Evolutionary conservation across 2,329 filamentous ascomycete species (phyloP).

Genomic region (Venturiaceae sp.): DNA sequence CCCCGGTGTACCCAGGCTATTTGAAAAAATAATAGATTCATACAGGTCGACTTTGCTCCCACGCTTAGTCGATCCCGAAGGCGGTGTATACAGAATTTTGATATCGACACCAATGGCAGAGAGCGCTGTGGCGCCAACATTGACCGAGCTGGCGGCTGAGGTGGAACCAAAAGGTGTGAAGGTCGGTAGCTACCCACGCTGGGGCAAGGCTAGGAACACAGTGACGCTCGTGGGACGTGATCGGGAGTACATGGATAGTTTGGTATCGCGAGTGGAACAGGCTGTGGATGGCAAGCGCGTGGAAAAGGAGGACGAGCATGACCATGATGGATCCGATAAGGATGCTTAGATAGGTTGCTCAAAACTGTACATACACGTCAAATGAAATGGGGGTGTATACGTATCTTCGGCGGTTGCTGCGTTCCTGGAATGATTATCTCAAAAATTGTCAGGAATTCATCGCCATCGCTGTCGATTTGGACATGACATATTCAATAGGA

Average conservation of each 20-base stretch:
- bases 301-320: conserved; percentile 52
- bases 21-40: conserved; percentile 67
- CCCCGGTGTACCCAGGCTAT: conserved; percentile 79
- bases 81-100: conserved; percentile 66
- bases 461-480: too few species aligned
- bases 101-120: conserved; percentile 84
- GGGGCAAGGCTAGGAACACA: conserved; percentile 80
- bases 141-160: conserved; percentile 67
- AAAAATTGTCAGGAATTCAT: too few species aligned
- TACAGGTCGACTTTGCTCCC: conserved; percentile 62
- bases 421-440: too few species aligned
- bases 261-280: conserved; percentile 68
- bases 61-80: conserved; percentile 68
- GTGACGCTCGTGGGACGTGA: conserved; percentile 80
- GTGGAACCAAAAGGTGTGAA: conserved; percentile 74
- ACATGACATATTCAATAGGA: too few species aligned
- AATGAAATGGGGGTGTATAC: too few species aligned
- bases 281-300: conserved; percentile 67
- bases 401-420: too few species aligned
- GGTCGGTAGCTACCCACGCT: conserved; percentile 89
- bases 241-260: conserved; percentile 63
- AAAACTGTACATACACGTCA: too few species aligned
- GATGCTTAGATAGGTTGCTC: conserved; percentile 13
- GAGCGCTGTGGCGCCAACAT: conserved; percentile 71
- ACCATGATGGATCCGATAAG: conserved; percentile 29